Base-by-base conservation (phyloP, 345 rosid species). In the Cardiospermum halicacabum region DNA sequence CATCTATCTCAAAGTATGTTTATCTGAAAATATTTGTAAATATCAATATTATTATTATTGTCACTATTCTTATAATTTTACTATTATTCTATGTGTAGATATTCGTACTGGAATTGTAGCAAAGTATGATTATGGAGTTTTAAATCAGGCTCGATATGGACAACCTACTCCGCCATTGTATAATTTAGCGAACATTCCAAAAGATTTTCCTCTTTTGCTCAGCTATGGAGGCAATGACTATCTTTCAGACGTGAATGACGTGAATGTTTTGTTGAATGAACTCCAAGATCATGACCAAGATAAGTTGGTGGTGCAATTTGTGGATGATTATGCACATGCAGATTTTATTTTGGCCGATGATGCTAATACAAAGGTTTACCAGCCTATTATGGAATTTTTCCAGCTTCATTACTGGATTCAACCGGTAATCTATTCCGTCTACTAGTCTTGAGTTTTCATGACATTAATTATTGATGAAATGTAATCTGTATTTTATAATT, bases 1-100 rank as follows among this genome's bases (percentile, higher is more conserved):
- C 92, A 84, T 70, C 30, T 84, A 0, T 61, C 87, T 69, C 92
- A 86, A 71, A 82, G 89, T 79, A 70, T 54, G 85, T 51, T 12
- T n/a, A n/a, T n/a, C n/a, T n/a, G n/a, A n/a, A n/a, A n/a, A n/a
- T n/a, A n/a, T n/a, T n/a, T n/a, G n/a, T n/a, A n/a, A n/a, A n/a
- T n/a, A 43, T 34, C 39, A 34, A 34, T 3, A 34, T 2, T 5
- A 34, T 34, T 34, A 5, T 34, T 34, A 3, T 32, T 32, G n/a
- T n/a, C n/a, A n/a, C n/a, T n/a, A n/a, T 34, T 34, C 10, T 34
- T 34, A 34, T 5, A 5, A 11, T 15, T 5, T 47, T 19, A 6
- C 19, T 0, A 18, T 47, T 51, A 13, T 55, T 65, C n/a, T n/a
- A n/a, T 25, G 13, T 16, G 27, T 64, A 82, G 86, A 78, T 82